These are phyloP conservation scores for Arxiozyma bovina DNA, from an alignment of 1,139 yeast genomes.

Conservation along the genomic window DNA sequence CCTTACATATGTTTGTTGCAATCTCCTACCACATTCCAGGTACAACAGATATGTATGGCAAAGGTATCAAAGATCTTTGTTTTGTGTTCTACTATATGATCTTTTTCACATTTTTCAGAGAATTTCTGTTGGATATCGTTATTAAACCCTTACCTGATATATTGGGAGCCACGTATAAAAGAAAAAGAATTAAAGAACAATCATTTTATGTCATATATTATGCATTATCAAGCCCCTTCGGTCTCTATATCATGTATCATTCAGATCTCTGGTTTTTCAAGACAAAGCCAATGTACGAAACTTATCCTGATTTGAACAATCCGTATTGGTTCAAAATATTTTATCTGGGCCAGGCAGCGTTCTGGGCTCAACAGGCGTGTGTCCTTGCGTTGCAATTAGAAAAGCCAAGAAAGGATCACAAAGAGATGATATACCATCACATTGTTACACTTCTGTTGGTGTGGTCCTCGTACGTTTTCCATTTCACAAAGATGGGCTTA, in stretches of 20 bases:
- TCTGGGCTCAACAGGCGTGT: conserved; percentile 93
- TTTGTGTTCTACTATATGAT: conserved; percentile 77
- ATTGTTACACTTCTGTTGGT: conserved; percentile 83
- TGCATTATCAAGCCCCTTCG: conserved; percentile 75
- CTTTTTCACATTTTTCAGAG: conserved; percentile 84
- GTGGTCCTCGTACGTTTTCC: conserved; percentile 83
- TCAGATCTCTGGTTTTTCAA: conserved; percentile 85
- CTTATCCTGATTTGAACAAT: conserved; percentile 78
- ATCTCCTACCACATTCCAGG: conserved; percentile 55
- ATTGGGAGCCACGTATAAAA: conserved; percentile 44
- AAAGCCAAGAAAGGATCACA: conserved; percentile 88
- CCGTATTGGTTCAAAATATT: conserved; percentile 65
- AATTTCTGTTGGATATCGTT: conserved; percentile 76
- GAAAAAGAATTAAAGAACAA: conserved; percentile 86
- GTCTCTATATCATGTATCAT: conserved; percentile 76
- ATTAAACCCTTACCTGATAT: conserved; percentile 60
- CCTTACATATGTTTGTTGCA: conserved; percentile 57
- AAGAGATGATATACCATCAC: conserved; percentile 88
- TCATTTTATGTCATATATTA: conserved; percentile 76
- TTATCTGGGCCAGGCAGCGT: conserved; percentile 88
- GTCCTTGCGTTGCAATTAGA: conserved; percentile 77
- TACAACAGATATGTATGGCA: conserved; percentile 50
- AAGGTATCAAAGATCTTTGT: conserved; percentile 74
- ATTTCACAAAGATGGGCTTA: conserved; percentile 95
- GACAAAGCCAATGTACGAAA: conserved; percentile 68